Evolutionary conservation across 225 moss, liverwort and hornwort genomes (phyloP).

Genomic region (Physcomitrium patens): DNA sequence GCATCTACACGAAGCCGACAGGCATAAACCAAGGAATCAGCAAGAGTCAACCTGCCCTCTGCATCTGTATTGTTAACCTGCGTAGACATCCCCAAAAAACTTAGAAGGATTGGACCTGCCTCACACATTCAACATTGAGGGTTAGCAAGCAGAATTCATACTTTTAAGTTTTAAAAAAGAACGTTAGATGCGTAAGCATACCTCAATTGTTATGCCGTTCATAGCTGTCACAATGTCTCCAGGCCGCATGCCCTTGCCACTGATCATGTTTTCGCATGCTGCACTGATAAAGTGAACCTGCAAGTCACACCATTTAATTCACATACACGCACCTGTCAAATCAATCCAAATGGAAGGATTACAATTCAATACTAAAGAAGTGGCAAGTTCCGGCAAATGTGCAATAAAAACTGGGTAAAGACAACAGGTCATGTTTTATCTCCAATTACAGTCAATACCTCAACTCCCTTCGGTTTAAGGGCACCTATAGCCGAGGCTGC

Average conservation of each 20-base stretch:
- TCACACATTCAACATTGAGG: neutral
- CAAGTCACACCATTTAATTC: constrained; percentile 21
- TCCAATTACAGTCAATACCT: constrained; percentile 37
- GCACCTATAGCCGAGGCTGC: constrained; percentile 67
- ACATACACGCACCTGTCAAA: neutral
- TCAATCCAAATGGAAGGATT: neutral
- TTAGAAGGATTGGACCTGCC: neutral
- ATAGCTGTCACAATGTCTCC: constrained; percentile 69
- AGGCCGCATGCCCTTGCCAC: constrained; percentile 71
- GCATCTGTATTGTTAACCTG: constrained; percentile 68
- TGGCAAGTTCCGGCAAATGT: constrained; percentile 9
- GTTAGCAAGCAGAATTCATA: neutral
- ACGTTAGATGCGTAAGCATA: neutral
- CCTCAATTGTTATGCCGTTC: constrained; percentile 70
- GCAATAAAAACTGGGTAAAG: neutral
- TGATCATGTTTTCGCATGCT: constrained; percentile 65
- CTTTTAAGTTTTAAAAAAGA: neutral
- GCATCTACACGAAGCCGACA: constrained; percentile 68
- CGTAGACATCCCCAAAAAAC: constrained; percentile 5
- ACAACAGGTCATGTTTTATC: neutral
- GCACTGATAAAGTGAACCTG: constrained; percentile 75
- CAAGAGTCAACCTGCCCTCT: constrained; percentile 65
- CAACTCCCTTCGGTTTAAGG: constrained; percentile 66
- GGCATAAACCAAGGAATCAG: constrained; percentile 68
- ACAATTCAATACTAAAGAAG: neutral